Percentiles rank a stretch among this genome's conserved stretches.
Evolutionary conservation across 257 asterid species (phyloP).

Genomic region (Capsicum rhomboideum): DNA sequence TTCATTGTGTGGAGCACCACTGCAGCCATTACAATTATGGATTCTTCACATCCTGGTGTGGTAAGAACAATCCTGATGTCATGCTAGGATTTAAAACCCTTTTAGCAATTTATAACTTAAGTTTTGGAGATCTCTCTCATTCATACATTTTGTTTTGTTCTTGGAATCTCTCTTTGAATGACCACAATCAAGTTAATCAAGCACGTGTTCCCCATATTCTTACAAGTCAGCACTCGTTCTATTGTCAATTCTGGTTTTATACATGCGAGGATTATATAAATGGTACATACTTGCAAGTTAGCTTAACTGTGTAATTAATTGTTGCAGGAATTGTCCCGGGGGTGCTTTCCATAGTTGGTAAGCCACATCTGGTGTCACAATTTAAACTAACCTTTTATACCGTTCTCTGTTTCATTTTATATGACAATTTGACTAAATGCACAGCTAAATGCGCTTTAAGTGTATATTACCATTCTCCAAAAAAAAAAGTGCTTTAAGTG

Average conservation of each 20-base stretch:
- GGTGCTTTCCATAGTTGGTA: neutral
- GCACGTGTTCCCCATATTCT: neutral
- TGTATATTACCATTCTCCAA: too few relatives aligned
- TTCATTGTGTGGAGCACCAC: too few relatives aligned
- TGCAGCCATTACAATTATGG: too few relatives aligned
- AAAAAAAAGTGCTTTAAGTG: too few relatives aligned
- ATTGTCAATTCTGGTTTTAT: neutral
- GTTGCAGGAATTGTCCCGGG: neutral
- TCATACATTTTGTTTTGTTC: neutral
- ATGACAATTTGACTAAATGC: too few relatives aligned
- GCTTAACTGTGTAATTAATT: neutral
- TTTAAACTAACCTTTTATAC: too few relatives aligned
- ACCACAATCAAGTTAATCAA: neutral
- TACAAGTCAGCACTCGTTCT: neutral
- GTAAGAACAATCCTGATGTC: neutral
- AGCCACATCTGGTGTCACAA: neutral
- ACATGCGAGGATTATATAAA: neutral
- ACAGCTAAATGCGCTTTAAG: too few relatives aligned
- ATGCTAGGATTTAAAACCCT: neutral
- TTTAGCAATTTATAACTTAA: neutral
- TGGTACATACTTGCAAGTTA: neutral
- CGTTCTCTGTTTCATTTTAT: too few relatives aligned
- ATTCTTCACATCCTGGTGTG: rapidly evolving
- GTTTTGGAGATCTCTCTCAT: neutral
- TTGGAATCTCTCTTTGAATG: neutral